Conservation (phyloP, 2,329 filamentous ascomycete species). For the Pseudogymnoascus destructans region DNA sequence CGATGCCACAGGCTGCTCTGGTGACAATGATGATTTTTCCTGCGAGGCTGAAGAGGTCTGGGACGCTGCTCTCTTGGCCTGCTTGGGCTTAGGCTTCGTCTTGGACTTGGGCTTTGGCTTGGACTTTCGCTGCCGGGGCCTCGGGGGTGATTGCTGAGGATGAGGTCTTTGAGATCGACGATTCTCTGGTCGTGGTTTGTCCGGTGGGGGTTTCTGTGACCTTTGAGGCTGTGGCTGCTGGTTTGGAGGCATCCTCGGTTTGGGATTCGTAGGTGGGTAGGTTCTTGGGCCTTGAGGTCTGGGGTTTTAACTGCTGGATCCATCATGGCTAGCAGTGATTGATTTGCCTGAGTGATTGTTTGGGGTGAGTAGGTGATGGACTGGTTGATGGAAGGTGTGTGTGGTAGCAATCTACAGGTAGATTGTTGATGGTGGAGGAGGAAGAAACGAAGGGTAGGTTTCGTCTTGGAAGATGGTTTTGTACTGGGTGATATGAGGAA, state of each 20-base stretch:
- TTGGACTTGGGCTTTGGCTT: neutral
- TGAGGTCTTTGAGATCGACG: neutral
- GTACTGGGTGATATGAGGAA: neutral
- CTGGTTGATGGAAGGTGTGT: neutral
- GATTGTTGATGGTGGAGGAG: neutral
- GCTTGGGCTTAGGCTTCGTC: neutral
- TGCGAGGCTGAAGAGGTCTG: conserved; percentile 59
- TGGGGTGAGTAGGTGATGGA: neutral
- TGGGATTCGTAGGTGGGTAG: neutral
- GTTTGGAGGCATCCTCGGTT: neutral
- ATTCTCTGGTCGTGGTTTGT: neutral
- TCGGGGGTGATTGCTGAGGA: neutral
- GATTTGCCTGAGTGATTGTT: neutral
- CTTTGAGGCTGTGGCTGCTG: neutral
- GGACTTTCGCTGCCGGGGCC: neutral
- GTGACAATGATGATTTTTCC: conserved; percentile 80
- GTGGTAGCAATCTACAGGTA: neutral
- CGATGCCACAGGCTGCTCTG: conserved; percentile 69
- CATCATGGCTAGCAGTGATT: neutral
- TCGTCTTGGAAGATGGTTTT: neutral
- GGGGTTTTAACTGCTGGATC: neutral
- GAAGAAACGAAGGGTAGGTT: neutral
- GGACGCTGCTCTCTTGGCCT: neutral
- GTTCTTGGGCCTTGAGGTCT: neutral
- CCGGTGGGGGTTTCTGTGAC: neutral